These are phyloP conservation scores for Metschnikowia lunata DNA, from an alignment of 805 yeast species.

Conservation along the genomic window DNA sequence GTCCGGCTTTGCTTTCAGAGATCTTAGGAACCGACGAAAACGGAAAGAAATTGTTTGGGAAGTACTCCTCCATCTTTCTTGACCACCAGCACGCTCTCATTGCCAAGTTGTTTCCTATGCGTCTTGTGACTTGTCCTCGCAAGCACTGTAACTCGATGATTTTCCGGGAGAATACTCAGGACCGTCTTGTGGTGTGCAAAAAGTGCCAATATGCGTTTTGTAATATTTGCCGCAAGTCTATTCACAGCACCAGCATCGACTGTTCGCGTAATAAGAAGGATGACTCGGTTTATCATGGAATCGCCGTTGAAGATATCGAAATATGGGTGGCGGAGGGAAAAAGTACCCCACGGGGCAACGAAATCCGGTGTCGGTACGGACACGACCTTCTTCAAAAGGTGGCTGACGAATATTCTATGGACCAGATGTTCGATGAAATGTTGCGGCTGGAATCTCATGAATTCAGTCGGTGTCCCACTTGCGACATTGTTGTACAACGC, in stretches of 20 bases:
- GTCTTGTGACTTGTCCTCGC: slow-evolving; percentile 51
- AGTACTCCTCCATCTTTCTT: slow-evolving; percentile 34
- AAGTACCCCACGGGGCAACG: slow-evolving; percentile 29
- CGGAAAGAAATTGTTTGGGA: slow-evolving; percentile 4
- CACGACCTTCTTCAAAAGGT: slow-evolving; percentile 37
- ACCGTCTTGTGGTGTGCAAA: slow-evolving; percentile 46
- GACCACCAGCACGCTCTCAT: slow-evolving; percentile 41
- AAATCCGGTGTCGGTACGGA: slow-evolving; percentile 44
- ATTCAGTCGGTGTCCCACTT: slow-evolving; percentile 49
- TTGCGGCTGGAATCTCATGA: slow-evolving; percentile 39
- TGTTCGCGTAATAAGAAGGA: slow-evolving; percentile 32
- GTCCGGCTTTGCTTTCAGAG: slow-evolving; percentile 28
- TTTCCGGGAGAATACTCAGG: slow-evolving; percentile 43
- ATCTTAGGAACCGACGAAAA: slow-evolving; percentile 19
- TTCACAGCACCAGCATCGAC: slow-evolving; percentile 52
- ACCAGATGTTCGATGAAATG: slow-evolving; percentile 42
- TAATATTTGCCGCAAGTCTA: slow-evolving; percentile 50
- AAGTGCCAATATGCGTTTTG: slow-evolving; percentile 53
- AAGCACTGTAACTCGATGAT: slow-evolving; percentile 41
- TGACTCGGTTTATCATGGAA: slow-evolving; percentile 22
- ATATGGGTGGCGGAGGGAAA: slow-evolving; percentile 29
- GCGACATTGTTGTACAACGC: slow-evolving; percentile 46
- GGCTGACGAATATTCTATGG: slow-evolving; percentile 44
- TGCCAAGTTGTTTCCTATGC: slow-evolving; percentile 41
- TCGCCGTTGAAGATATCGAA: slow-evolving; percentile 30